phyloP scores from a whole-genome alignment of 257 asterid species.

The Plantago elongata region DNA sequence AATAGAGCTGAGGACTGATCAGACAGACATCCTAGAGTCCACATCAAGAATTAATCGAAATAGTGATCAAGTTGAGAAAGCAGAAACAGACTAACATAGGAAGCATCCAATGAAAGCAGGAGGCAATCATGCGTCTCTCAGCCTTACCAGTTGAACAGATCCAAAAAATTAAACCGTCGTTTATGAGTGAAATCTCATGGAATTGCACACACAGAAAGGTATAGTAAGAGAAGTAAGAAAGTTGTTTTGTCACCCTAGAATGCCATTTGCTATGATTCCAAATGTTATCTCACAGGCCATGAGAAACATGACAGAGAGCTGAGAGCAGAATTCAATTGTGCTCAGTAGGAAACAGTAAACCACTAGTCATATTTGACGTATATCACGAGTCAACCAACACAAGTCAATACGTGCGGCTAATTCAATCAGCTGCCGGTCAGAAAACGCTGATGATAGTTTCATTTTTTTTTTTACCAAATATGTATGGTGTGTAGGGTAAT shows the following conservation, averaged over 20 bases:
- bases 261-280: neutral
- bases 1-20: neutral
- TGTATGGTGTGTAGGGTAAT: no score
- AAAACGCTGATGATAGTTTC: no score
- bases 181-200: neutral
- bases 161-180: neutral
- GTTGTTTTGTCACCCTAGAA: constrained; percentile 3
- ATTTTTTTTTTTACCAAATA: no score
- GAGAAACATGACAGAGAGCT: neutral
- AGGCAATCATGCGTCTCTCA: neutral
- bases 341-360: neutral
- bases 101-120: neutral
- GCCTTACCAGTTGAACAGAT: neutral
- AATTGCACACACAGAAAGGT: neutral
- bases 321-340: neutral
- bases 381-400: neutral
- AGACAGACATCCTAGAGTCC: neutral
- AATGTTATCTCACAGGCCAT: neutral
- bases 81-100: neutral
- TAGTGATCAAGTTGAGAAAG: neutral
- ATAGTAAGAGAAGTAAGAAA: neutral
- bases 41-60: neutral
- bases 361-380: neutral
- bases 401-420: neutral
- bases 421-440: no score